Evolutionary conservation across 2,329 filamentous ascomycete species (phyloP).

Genomic region (Neopestalotiopsis rosae): DNA sequence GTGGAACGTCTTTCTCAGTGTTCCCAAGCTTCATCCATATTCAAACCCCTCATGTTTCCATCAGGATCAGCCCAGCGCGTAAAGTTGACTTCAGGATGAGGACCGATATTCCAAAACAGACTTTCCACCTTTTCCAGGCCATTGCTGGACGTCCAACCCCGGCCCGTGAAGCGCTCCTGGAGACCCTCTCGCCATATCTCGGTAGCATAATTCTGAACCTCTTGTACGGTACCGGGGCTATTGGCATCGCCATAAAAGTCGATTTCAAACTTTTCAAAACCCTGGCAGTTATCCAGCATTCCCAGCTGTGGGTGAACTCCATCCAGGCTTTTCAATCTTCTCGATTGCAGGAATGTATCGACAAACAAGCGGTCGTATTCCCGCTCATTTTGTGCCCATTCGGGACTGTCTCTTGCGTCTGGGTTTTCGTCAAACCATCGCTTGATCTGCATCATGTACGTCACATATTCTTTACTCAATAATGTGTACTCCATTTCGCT

Average conservation of each 20-base stretch:
- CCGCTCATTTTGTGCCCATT: background rate
- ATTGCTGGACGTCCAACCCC: background rate
- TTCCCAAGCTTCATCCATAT: background rate
- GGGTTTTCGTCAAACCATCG: background rate
- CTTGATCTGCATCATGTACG: background rate
- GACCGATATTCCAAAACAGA: conserved; percentile 3
- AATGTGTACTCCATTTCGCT: background rate
- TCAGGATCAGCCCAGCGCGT: background rate
- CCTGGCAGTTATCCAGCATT: background rate
- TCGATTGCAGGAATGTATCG: background rate
- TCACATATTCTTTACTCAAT: background rate
- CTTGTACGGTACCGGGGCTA: background rate
- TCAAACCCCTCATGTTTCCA: background rate
- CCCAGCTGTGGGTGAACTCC: background rate
- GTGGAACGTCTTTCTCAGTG: background rate
- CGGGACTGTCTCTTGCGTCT: background rate
- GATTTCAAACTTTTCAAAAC: background rate
- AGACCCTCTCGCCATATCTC: background rate
- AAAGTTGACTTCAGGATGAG: background rate
- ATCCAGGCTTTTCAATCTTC: background rate
- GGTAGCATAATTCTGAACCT: background rate
- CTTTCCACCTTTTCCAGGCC: background rate
- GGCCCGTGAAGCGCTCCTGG: background rate
- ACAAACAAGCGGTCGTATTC: background rate
- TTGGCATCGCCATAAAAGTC: conserved; percentile 1